A percentile compares a stretch with the other conserved stretches of the same genome.
Conservation (phyloP, 2,329 filamentous ascomycete genomes). For the Fusarium acutatum region DNA sequence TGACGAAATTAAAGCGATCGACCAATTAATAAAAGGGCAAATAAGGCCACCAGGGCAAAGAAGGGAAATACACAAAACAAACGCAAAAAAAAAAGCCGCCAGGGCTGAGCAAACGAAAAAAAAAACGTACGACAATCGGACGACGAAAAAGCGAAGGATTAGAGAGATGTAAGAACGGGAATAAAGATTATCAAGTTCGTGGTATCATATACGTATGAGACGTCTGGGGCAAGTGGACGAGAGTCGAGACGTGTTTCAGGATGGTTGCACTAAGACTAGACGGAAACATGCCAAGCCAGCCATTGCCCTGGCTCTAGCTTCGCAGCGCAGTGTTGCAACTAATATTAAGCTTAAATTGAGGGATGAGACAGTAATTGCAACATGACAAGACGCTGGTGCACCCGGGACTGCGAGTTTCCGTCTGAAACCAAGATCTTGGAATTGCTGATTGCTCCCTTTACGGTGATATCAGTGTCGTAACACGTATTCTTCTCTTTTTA, state of each 20-base stretch:
- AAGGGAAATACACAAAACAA: background rate
- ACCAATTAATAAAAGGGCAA: background rate
- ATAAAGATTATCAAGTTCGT: background rate
- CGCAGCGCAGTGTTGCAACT: background rate
- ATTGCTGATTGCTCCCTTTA: background rate
- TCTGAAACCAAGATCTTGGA: background rate
- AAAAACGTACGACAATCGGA: background rate
- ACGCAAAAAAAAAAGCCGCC: conserved; percentile 6
- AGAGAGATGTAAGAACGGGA: background rate
- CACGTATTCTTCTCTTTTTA: background rate
- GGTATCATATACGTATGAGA: background rate
- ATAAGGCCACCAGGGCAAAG: conserved; percentile 27
- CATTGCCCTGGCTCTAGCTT: background rate
- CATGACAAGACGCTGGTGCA: conserved; percentile 7
- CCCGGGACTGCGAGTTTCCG: background rate
- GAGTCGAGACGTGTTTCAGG: conserved; percentile 4
- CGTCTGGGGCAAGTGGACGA: background rate
- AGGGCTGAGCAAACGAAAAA: conserved; percentile 13
- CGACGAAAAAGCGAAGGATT: background rate
- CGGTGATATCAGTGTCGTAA: accelerated
- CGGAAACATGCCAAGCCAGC: conserved; percentile 5
- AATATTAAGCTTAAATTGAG: background rate
- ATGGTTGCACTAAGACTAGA: background rate
- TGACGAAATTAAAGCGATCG: background rate
- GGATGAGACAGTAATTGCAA: background rate